These are phyloP conservation scores for Mortierella claussenii DNA, from an alignment of 192 early-diverging fungal genomes.

Conservation along the genomic window DNA sequence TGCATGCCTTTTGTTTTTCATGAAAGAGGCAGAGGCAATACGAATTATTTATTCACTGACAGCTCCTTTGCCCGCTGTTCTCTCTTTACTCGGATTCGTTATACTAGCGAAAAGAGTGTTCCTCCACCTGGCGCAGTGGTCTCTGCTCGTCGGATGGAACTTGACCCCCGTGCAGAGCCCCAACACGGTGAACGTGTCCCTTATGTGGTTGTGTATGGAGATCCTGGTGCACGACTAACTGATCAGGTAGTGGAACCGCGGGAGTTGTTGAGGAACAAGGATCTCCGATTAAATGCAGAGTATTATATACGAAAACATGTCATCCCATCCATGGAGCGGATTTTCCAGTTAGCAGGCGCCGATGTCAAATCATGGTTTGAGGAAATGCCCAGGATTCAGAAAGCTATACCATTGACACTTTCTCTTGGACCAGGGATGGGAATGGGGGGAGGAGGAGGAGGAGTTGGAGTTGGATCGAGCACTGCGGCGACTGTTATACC, in stretches of 20 bases:
- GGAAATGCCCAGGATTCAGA: conserved; percentile 73
- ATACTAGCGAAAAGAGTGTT: conserved; percentile 56
- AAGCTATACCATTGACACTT: conserved; percentile 53
- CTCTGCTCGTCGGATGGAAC: conserved; percentile 69
- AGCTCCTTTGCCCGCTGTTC: background rate
- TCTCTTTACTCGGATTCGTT: background rate
- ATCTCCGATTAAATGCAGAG: conserved; percentile 75
- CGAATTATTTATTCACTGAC: too few relatives aligned
- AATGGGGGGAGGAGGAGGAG: background rate
- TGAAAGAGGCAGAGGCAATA: too few relatives aligned
- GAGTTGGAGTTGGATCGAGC: background rate
- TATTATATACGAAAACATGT: conserved; percentile 92
- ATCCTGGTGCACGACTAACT: conserved; percentile 71
- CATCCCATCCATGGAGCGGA: conserved; percentile 78
- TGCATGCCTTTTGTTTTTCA: background rate
- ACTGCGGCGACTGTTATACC: conserved; percentile 14
- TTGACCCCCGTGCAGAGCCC: conserved; percentile 81
- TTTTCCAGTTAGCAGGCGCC: conserved; percentile 84
- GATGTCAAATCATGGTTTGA: conserved; percentile 79
- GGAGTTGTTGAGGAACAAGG: conserved; percentile 67
- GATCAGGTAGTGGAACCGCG: conserved; percentile 80
- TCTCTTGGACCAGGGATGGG: conserved; percentile 7
- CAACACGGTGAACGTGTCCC: conserved; percentile 92
- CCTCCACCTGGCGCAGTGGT: conserved; percentile 83
- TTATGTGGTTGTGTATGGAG: conserved; percentile 82